A percentile compares a stretch with the other conserved stretches of the same genome.
Evolutionary conservation across 73 alveolate species (phyloP).

Genomic region (Uronychia setigera): DNA sequence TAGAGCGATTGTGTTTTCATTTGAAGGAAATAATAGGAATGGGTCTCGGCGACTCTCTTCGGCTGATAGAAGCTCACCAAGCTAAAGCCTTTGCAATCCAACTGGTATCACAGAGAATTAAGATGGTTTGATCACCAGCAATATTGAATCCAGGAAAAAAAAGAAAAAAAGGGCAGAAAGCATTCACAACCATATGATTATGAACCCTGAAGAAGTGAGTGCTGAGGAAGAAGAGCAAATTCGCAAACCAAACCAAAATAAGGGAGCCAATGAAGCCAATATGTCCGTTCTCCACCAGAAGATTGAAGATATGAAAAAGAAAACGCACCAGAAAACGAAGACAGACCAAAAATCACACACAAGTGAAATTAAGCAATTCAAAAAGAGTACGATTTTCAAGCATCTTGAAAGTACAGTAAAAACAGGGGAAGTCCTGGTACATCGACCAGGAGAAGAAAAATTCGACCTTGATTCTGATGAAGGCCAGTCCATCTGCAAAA

Average conservation of each 20-base stretch:
- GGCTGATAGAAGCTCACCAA: neutral
- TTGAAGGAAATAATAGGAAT: neutral
- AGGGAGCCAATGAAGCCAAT: neutral
- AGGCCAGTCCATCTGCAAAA: conserved; percentile 71
- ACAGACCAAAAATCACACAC: neutral
- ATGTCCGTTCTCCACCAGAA: neutral
- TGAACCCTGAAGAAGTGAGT: neutral
- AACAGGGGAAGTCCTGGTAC: neutral
- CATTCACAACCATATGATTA: neutral
- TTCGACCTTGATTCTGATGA: conserved; percentile 71
- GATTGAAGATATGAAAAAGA: neutral
- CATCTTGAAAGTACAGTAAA: neutral
- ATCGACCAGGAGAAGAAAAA: conserved; percentile 19
- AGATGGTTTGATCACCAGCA: neutral
- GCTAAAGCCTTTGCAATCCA: neutral
- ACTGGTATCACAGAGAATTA: neutral
- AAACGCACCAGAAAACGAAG: neutral
- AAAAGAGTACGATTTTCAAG: neutral
- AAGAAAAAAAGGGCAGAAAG: neutral
- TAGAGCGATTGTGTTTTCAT: neutral
- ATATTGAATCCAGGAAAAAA: neutral
- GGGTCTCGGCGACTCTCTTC: neutral
- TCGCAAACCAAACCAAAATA: neutral
- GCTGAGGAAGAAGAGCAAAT: neutral
- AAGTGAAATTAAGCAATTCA: neutral